Conservation (phyloP, 352 stramenopile genomes). For the Thalassiosira mediterranea region DNA sequence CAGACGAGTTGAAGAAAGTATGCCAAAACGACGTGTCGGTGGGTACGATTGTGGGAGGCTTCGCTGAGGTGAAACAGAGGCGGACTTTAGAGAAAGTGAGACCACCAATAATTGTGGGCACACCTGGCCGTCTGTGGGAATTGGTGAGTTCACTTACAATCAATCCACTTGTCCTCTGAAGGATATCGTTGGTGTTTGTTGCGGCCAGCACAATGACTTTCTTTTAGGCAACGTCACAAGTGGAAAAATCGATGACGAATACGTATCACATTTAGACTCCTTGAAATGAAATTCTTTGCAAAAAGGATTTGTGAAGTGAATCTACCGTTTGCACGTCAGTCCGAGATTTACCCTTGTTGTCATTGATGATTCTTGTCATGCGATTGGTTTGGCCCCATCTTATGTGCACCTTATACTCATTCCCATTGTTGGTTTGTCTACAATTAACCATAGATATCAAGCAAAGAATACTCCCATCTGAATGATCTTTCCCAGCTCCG, state of each 20-base stretch:
- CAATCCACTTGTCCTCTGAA: neutral
- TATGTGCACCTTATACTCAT: constrained; percentile 10
- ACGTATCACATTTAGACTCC: constrained; percentile 40
- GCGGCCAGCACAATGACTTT: no score
- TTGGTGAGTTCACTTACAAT: constrained; percentile 86
- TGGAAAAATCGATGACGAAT: constrained; percentile 87
- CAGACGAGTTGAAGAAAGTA: constrained; percentile 85
- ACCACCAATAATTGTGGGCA: constrained; percentile 93
- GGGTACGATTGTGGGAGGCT: constrained; percentile 91
- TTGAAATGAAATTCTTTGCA: constrained; percentile 55
- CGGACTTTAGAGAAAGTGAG: constrained; percentile 85
- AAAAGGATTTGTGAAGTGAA: constrained; percentile 91
- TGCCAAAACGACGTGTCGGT: constrained; percentile 68
- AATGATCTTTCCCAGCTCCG: constrained; percentile 85
- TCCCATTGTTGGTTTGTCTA: neutral
- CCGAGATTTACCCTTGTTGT: constrained; percentile 54
- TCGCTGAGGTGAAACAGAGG: constrained; percentile 94
- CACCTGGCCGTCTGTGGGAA: constrained; percentile 94
- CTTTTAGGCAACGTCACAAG: no score
- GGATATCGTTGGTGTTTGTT: constrained; percentile 5
- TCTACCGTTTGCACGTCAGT: constrained; percentile 84
- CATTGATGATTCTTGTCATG: neutral
- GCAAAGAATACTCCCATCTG: constrained; percentile 73
- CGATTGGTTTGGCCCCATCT: constrained; percentile 2
- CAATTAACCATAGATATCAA: constrained; percentile 71